Base-by-base conservation (phyloP, 495 filamentous ascomycete genomes). In the Monascus purpureus region DNA sequence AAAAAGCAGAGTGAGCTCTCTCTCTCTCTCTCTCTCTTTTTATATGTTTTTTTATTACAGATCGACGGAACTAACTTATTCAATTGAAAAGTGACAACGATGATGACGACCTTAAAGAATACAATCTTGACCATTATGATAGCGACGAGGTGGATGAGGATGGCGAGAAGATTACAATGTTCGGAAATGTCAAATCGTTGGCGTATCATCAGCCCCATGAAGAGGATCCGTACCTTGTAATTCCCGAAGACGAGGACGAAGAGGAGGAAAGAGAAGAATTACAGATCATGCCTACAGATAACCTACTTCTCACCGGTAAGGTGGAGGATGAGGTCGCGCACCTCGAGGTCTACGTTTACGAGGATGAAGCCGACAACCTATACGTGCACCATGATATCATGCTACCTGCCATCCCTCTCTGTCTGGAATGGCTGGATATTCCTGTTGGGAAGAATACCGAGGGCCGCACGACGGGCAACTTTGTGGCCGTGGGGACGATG, bases 351-450 rank as follows among this genome's bases (percentile, higher is more conserved):
- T 96, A 96, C 52, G 84, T 97, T 17, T 97, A 97, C 54, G 92
- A 97, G 56, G 92, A 96, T 46, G 57, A 56, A 23, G 85, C 75
- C 7, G 90, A 93, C 49, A 96, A 99, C 55, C 75, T 99, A 23
- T 99, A 96, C 53, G 87, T 96, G 7, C 90, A 99, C 61, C 92
- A 99, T 64, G 90, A 99, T 49, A 93, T 99, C 44, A 95, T 99
- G 90, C 74, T 99, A 25, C 90, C 90, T 12, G 87, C 87, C 18
- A 93, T 96, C 55, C 90, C 90, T 2, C 72, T 99, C 9, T 88
- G 82, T 49, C 66, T 94, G 22, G 90, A 99, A 60, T 99, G 90
- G 90, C 59, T 99, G 13, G 80, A 93, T 52, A 59, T 92, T 19
- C 76, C 86, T 25, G 83, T 93, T 19, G 77, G 80, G 29, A 82